phyloP scores from a whole-genome alignment of 306 rosid genomes.

The Potentilla sterilis region DNA sequence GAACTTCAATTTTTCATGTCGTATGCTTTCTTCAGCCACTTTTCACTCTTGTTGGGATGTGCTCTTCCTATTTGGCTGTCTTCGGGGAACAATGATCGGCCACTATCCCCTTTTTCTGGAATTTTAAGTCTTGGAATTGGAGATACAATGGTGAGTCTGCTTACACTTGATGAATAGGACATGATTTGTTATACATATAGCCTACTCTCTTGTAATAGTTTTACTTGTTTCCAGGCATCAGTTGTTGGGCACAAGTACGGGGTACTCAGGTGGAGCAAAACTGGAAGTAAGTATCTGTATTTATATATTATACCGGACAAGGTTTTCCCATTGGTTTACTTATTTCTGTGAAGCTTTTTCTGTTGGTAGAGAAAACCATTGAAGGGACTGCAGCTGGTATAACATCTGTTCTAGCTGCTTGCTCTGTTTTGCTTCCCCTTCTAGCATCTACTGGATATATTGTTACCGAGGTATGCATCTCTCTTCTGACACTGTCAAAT shows the following conservation, averaged over 20 bases:
- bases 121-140: conserved; percentile 93
- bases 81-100: conserved; percentile 78
- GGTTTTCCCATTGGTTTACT: conserved; percentile 9
- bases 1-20: conserved; percentile 13
- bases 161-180: neutral
- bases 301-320: neutral
- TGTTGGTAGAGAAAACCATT: conserved; percentile 81
- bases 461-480: conserved; percentile 64
- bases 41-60: conserved; percentile 90
- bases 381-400: conserved; percentile 99
- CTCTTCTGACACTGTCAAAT: conserved; percentile 17
- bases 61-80: conserved; percentile 97
- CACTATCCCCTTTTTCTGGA: conserved; percentile 93
- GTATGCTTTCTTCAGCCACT: conserved; percentile 56
- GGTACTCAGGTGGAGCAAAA: conserved; percentile 90
- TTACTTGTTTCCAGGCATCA: conserved; percentile 65
- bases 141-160: conserved; percentile 76
- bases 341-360: conserved; percentile 22
- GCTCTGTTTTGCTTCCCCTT: conserved; percentile 84
- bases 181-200: neutral
- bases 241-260: conserved; percentile 97
- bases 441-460: conserved; percentile 86
- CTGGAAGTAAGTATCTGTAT: conserved; percentile 69
- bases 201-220: neutral
- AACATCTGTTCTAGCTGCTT: conserved; percentile 86